Conservation (phyloP, 805 yeast species). For the Starmera quercuum region DNA sequence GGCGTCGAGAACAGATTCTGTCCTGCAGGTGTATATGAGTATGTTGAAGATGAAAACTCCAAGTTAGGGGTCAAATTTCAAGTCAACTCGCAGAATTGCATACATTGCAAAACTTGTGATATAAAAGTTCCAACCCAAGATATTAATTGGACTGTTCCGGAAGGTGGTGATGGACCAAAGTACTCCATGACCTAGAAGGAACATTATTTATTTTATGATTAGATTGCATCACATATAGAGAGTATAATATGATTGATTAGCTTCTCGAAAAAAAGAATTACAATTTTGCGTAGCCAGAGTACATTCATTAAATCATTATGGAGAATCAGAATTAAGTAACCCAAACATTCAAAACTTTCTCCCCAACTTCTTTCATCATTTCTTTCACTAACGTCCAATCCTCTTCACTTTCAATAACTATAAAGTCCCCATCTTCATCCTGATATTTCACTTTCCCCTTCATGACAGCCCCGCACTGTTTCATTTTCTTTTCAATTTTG, state of each 20-base stretch:
- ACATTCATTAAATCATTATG: background rate
- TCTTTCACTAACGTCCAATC: constrained; percentile 86
- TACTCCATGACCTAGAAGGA: constrained; percentile 62
- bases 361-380: constrained; percentile 44
- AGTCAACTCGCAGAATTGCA: constrained; percentile 94
- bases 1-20: constrained; percentile 92
- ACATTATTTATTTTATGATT: background rate
- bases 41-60: constrained; percentile 51
- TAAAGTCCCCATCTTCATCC: constrained; percentile 95
- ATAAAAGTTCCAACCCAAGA: constrained; percentile 94
- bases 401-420: constrained; percentile 76
- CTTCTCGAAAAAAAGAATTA: background rate
- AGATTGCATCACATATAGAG: background rate
- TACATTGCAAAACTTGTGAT: constrained; percentile 97
- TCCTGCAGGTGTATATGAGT: constrained; percentile 98
- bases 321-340: constrained; percentile 19
- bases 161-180: constrained; percentile 98
- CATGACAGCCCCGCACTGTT: constrained; percentile 41
- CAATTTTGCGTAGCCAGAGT: too few species aligned
- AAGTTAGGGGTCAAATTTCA: constrained; percentile 72
- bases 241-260: background rate
- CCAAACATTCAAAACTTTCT: constrained; percentile 37
- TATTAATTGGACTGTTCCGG: constrained; percentile 95
- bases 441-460: constrained; percentile 62
- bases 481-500: constrained; percentile 50